Conservation (phyloP, 192 early-diverging fungal genomes). For the Backusella luteola region DNA sequence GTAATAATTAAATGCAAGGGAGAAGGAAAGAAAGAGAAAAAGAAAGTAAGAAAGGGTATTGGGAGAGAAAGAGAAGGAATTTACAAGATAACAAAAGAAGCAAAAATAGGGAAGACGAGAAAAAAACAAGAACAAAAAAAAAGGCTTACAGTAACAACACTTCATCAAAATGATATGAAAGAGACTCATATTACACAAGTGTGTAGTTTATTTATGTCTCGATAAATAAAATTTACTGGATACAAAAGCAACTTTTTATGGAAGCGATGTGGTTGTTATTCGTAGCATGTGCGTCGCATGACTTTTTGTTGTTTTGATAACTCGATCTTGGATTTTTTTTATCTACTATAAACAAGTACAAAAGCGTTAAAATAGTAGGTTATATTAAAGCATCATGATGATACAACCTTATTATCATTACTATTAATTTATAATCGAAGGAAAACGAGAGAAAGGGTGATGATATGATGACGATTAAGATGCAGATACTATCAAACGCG, state of each 20-base stretch:
- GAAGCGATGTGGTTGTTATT: constrained; percentile 3
- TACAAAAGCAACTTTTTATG: not conserved
- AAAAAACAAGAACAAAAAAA: not conserved
- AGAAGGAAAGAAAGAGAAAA: not conserved
- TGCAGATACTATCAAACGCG: not conserved
- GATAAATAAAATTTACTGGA: not conserved
- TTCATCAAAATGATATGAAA: not conserved
- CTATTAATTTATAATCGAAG: not conserved
- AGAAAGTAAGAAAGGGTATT: not conserved
- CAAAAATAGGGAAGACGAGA: not conserved
- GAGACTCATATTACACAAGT: not conserved
- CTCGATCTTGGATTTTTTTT: not conserved
- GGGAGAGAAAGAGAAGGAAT: not conserved
- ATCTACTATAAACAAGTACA: not conserved
- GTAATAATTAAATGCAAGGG: not conserved
- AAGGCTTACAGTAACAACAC: not conserved
- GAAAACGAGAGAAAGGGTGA: not conserved
- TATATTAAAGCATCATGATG: not conserved
- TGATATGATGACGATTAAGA: not conserved
- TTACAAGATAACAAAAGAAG: not conserved
- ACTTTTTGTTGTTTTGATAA: constrained; percentile 9
- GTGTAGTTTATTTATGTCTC: not conserved
- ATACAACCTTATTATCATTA: not conserved
- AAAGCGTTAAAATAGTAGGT: not conserved
- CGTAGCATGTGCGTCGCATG: constrained; percentile 3